phyloP scores from a whole-genome alignment of 2,329 filamentous ascomycete species.

The Periglandula ipomoeae region DNA sequence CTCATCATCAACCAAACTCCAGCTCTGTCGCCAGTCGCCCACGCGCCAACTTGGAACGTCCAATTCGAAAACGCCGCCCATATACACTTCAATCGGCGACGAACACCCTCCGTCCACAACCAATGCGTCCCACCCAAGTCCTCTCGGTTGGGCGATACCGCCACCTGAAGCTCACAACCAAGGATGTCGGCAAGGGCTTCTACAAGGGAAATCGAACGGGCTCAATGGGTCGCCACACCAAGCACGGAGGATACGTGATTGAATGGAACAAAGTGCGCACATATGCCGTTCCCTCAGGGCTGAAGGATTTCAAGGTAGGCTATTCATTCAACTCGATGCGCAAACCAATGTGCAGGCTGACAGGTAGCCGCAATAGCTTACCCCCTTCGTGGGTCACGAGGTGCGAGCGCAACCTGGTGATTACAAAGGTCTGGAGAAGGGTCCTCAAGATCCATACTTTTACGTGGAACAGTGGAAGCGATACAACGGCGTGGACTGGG shows the following conservation, averaged over 20 bases:
- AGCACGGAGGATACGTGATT: conserved; percentile 73
- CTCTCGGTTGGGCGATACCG: conserved; percentile 60
- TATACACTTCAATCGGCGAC: conserved; percentile 1
- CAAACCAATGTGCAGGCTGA: conserved; percentile 9
- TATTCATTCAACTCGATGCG: neutral
- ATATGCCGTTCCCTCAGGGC: conserved; percentile 63
- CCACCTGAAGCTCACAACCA: conserved; percentile 78
- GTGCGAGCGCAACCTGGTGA: conserved; percentile 44
- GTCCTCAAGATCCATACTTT: conserved; percentile 50
- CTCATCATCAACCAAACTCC: neutral
- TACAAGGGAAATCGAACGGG: conserved; percentile 95
- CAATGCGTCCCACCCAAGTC: conserved; percentile 58
- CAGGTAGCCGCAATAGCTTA: conserved; percentile 46
- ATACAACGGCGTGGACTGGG: conserved; percentile 52
- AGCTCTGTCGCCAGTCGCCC: neutral
- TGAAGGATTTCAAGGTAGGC: conserved; percentile 64
- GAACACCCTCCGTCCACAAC: neutral
- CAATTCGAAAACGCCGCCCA: neutral
- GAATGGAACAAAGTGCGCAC: conserved; percentile 86
- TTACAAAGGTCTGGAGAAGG: conserved; percentile 42
- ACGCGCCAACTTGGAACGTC: neutral
- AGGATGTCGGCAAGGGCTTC: conserved; percentile 85
- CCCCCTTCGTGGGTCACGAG: conserved; percentile 63
- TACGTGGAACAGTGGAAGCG: conserved; percentile 60
- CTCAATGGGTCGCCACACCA: conserved; percentile 76